Percentiles rank a stretch among this genome's conserved stretches.
phyloP scores from a whole-genome alignment of 768 basidiomycete species.

The Hygrophorus pudorinus region DNA sequence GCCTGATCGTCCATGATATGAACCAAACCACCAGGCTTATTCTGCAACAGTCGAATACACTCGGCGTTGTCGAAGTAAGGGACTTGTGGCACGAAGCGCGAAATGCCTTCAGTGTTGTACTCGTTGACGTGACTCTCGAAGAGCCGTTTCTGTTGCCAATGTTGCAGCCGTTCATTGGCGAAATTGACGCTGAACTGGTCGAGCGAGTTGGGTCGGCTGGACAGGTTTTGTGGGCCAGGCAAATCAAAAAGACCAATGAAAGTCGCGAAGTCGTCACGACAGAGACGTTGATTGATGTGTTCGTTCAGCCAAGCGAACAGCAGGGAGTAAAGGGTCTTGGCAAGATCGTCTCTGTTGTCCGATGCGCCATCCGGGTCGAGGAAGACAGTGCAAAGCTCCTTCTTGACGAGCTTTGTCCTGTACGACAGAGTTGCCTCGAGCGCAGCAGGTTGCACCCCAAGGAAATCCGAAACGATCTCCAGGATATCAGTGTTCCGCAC shows the following conservation, averaged over 20 bases:
- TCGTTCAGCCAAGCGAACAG: conserved; percentile 97
- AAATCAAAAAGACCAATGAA: conserved; percentile 94
- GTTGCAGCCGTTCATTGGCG: conserved; percentile 85
- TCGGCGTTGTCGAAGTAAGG: conserved; percentile 89
- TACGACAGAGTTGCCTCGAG: conserved; percentile 81
- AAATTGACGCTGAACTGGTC: conserved; percentile 97
- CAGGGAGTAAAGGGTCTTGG: conserved; percentile 87
- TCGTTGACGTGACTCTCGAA: conserved; percentile 80
- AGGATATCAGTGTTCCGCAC: conserved; percentile 80
- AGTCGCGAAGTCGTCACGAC: conserved; percentile 84
- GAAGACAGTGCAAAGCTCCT: conserved; percentile 96
- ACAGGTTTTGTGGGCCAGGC: conserved; percentile 87
- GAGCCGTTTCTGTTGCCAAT: conserved; percentile 68
- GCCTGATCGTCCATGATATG: conserved; percentile 99
- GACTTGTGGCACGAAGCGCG: conserved; percentile 54
- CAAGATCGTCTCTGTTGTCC: conserved; percentile 89
- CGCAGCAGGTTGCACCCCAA: conserved; percentile 65
- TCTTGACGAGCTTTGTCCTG: conserved; percentile 87
- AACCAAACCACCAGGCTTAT: conserved; percentile 81
- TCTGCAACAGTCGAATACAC: conserved; percentile 77
- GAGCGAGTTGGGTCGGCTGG: conserved; percentile 80
- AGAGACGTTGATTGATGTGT: conserved; percentile 90
- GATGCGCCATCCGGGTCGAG: conserved; percentile 90
- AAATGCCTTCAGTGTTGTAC: conserved; percentile 75
- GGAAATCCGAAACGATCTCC: conserved; percentile 81